Evolutionary conservation across 192 early-diverging fungal species (phyloP).

Genomic region (Endogone sp.): DNA sequence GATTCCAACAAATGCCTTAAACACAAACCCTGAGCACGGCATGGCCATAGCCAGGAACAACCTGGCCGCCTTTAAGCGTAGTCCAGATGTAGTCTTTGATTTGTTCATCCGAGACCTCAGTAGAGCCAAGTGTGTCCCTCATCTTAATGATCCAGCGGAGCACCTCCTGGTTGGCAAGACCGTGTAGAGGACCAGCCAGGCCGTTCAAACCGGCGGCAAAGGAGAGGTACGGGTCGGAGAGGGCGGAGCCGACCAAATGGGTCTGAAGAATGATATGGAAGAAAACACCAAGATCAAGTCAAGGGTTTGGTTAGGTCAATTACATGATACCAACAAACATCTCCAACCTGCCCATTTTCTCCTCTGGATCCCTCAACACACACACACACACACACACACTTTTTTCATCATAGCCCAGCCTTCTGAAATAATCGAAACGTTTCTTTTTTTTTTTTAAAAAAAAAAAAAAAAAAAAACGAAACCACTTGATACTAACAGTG

Average conservation of each 20-base stretch:
- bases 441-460: too few species aligned
- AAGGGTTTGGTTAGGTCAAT: too few species aligned
- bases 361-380: too few species aligned
- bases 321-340: too few species aligned
- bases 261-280: neutral
- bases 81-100: slow-evolving; percentile 97
- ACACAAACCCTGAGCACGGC: slow-evolving; percentile 84
- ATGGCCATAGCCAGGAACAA: slow-evolving; percentile 98
- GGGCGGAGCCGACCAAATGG: slow-evolving; percentile 87
- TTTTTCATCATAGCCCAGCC: too few species aligned
- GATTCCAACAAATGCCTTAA: slow-evolving; percentile 3
- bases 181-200: slow-evolving; percentile 98
- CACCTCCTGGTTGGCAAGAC: slow-evolving; percentile 99
- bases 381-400: too few species aligned
- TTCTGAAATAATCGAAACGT: too few species aligned
- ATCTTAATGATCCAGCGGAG: slow-evolving; percentile 96
- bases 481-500: slow-evolving; percentile 64
- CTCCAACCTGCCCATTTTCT: too few species aligned
- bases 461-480: too few species aligned
- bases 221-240: slow-evolving; percentile 98
- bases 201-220: slow-evolving; percentile 97
- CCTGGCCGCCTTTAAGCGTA: slow-evolving; percentile 93
- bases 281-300: neutral
- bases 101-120: slow-evolving; percentile 82
- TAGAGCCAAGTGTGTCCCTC: slow-evolving; percentile 79